These are phyloP conservation scores for Cordyceps tenuipes DNA, from an alignment of 2,329 filamentous ascomycete genomes.

Conservation along the genomic window DNA sequence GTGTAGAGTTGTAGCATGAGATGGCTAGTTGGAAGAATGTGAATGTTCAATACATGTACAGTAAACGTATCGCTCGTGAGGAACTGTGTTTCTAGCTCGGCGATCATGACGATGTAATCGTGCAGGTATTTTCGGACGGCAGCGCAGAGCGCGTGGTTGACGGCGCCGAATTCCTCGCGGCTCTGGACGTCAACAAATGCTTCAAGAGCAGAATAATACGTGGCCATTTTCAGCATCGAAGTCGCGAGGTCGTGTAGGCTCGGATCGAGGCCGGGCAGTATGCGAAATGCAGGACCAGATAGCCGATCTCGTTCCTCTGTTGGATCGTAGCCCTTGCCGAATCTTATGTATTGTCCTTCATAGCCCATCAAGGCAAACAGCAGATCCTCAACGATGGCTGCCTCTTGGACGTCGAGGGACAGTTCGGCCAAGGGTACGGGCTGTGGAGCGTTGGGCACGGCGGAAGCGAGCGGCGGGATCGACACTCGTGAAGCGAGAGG, in stretches of 20 bases:
- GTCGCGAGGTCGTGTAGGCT: slow-evolving; percentile 79
- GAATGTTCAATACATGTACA: slow-evolving; percentile 84
- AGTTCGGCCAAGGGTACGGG: slow-evolving; percentile 63
- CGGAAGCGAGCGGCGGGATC: slow-evolving; percentile 62
- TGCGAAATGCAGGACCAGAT: slow-evolving; percentile 70
- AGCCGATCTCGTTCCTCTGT: slow-evolving; percentile 78
- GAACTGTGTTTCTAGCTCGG: slow-evolving; percentile 88
- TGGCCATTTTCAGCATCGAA: slow-evolving; percentile 90
- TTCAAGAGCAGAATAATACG: slow-evolving; percentile 84
- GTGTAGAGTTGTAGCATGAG: slow-evolving; percentile 88
- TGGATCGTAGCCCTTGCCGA: slow-evolving; percentile 73
- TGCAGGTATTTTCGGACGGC: slow-evolving; percentile 85
- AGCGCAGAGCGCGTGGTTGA: slow-evolving; percentile 95
- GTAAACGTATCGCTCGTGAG: slow-evolving; percentile 85
- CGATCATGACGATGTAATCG: slow-evolving; percentile 87
- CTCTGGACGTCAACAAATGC: slow-evolving; percentile 93
- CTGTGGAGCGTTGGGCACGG: slow-evolving; percentile 65
- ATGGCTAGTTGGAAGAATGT: slow-evolving; percentile 81
- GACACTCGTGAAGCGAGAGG: slow-evolving; percentile 62
- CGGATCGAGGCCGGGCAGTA: slow-evolving; percentile 78
- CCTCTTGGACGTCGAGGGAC: slow-evolving; percentile 74
- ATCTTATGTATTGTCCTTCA: slow-evolving; percentile 95
- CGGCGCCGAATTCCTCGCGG: slow-evolving; percentile 82
- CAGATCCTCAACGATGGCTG: slow-evolving; percentile 79
- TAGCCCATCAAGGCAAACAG: slow-evolving; percentile 97